phyloP scores from a whole-genome alignment of 2,329 filamentous ascomycete genomes.

The Fusarium torreyae region DNA sequence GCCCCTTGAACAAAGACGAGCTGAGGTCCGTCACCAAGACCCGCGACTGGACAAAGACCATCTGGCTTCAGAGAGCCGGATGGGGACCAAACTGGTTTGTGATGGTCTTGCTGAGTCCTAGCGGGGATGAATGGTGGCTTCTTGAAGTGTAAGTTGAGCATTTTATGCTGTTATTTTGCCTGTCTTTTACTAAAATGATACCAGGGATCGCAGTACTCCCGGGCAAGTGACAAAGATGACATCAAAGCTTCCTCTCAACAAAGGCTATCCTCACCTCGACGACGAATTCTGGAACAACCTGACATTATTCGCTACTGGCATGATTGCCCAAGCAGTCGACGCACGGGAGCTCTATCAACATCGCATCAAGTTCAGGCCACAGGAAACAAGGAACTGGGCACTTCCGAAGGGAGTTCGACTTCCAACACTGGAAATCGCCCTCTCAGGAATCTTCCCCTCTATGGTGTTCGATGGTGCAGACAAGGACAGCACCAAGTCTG shows the following conservation, averaged over 20 bases:
- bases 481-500: conserved; percentile 26
- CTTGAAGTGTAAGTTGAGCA: conserved; percentile 69
- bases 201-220: conserved; percentile 49
- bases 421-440: conserved; percentile 64
- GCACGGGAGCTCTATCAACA: conserved; percentile 63
- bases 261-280: conserved; percentile 61
- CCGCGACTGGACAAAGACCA: conserved; percentile 73
- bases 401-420: conserved; percentile 62
- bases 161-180: background rate
- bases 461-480: conserved; percentile 51
- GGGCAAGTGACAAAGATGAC: conserved; percentile 52
- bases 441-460: conserved; percentile 62
- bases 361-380: conserved; percentile 58
- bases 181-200: conserved; percentile 34
- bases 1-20: conserved; percentile 67
- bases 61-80: conserved; percentile 79
- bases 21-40: conserved; percentile 74
- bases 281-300: conserved; percentile 68
- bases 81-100: conserved; percentile 83
- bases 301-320: conserved; percentile 64
- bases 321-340: conserved; percentile 67
- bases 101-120: conserved; percentile 77
- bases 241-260: conserved; percentile 61
- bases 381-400: conserved; percentile 55
- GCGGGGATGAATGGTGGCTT: conserved; percentile 86